Evolutionary conservation across 257 asterid species (phyloP).

Genomic region (Catharanthus roseus): DNA sequence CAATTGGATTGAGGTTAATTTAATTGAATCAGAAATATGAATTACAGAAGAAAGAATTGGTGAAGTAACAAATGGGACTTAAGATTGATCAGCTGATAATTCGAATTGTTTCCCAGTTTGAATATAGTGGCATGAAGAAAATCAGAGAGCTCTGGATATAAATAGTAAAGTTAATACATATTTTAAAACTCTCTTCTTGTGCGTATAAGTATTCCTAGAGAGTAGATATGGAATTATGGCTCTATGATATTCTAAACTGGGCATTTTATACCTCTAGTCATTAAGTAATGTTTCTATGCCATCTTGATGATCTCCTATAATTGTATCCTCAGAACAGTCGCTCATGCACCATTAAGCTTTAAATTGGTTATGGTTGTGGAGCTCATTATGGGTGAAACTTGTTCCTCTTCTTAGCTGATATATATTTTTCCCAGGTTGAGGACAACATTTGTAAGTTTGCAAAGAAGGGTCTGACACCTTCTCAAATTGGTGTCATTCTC

Average conservation of each 20-base stretch:
- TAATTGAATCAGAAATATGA: neutral
- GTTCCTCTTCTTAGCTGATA: neutral
- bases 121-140: too few relatives aligned
- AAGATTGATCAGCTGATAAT: neutral
- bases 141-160: too few relatives aligned
- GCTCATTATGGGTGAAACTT: neutral
- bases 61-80: too few relatives aligned
- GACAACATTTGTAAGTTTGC: conserved; percentile 42
- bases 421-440: conserved; percentile 22
- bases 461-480: conserved; percentile 36
- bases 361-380: neutral
- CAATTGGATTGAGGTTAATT: too few relatives aligned
- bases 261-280: neutral
- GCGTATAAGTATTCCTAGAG: neutral
- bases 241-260: neutral
- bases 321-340: neutral
- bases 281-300: neutral
- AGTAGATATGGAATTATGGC: neutral
- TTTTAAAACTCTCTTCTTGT: neutral
- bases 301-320: neutral
- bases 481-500: conserved; percentile 41
- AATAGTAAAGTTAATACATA: neutral
- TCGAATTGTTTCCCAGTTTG: neutral
- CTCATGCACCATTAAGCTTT: neutral
- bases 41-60: neutral